phyloP scores from a whole-genome alignment of 106 monocot species.

The Vanilla planifolia region DNA sequence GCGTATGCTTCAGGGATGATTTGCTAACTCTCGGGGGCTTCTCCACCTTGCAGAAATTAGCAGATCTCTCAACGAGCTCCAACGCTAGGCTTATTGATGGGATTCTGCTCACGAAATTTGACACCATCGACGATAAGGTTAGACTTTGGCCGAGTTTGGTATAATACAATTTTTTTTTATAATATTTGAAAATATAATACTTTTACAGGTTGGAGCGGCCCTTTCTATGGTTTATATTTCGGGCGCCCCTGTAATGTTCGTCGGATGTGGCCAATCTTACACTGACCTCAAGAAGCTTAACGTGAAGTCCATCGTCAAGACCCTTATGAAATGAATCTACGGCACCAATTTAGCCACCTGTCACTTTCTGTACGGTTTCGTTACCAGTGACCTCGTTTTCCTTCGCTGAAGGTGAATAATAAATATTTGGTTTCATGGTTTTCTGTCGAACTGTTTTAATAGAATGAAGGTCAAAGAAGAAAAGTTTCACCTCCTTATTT shows the following conservation, averaged over 20 bases:
- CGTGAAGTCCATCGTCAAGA: slow-evolving; percentile 94
- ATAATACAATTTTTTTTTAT: slow-evolving; percentile 1
- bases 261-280: slow-evolving; percentile 97
- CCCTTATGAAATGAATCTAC: slow-evolving; percentile 56
- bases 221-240: slow-evolving; percentile 99
- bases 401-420: no score
- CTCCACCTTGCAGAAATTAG: slow-evolving; percentile 76
- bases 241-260: slow-evolving; percentile 95
- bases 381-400: no score
- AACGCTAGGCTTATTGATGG: slow-evolving; percentile 94
- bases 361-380: no score
- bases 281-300: slow-evolving; percentile 99
- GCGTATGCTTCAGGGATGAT: neutral
- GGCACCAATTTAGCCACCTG: no score
- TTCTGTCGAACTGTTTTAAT: no score
- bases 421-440: no score
- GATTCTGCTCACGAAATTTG: slow-evolving; percentile 96
- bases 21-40: neutral
- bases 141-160: neutral
- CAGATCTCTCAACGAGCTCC: slow-evolving; percentile 57
- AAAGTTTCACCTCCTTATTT: no score
- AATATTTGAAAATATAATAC: neutral
- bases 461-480: no score
- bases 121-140: slow-evolving; percentile 99
- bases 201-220: slow-evolving; percentile 76